These are phyloP conservation scores for Aspergillus oerlinghausenensis DNA, from an alignment of 2,329 filamentous ascomycete species.

Conservation along the genomic window DNA sequence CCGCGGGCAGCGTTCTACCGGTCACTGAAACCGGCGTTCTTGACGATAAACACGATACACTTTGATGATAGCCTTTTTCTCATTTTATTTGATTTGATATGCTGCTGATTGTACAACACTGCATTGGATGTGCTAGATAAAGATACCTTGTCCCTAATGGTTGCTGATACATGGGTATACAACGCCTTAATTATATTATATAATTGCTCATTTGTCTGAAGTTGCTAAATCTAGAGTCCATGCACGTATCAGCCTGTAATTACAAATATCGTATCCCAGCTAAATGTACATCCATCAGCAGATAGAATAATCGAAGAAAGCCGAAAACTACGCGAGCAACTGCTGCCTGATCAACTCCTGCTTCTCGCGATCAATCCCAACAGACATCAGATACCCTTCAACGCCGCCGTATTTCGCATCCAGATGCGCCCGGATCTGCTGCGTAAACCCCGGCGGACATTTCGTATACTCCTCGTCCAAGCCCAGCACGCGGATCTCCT, in stretches of 20 bases:
- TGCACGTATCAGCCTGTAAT: background rate
- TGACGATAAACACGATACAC: background rate
- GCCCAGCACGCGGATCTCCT: conserved; percentile 67
- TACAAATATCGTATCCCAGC: background rate
- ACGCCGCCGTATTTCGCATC: conserved; percentile 61
- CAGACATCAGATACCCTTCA: conserved; percentile 58
- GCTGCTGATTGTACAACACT: background rate
- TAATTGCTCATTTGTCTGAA: background rate
- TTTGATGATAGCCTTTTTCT: background rate
- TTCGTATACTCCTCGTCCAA: conserved; percentile 68
- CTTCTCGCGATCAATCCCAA: conserved; percentile 53
- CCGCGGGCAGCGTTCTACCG: conserved; percentile 22
- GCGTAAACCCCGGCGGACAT: conserved; percentile 63
- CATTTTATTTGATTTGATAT: background rate
- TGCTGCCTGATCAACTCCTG: conserved; percentile 33
- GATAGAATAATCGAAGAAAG: conserved; percentile 2
- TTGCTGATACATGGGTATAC: background rate
- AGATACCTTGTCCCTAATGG: background rate
- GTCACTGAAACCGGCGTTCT: background rate
- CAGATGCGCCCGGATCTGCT: conserved; percentile 55
- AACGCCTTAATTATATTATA: background rate
- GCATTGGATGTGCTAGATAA: background rate
- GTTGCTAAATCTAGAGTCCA: background rate
- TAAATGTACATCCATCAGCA: background rate
- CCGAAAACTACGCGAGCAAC: conserved; percentile 20